Conservation (phyloP, 192 early-diverging fungal species). For the Haplosporangium gracile region DNA sequence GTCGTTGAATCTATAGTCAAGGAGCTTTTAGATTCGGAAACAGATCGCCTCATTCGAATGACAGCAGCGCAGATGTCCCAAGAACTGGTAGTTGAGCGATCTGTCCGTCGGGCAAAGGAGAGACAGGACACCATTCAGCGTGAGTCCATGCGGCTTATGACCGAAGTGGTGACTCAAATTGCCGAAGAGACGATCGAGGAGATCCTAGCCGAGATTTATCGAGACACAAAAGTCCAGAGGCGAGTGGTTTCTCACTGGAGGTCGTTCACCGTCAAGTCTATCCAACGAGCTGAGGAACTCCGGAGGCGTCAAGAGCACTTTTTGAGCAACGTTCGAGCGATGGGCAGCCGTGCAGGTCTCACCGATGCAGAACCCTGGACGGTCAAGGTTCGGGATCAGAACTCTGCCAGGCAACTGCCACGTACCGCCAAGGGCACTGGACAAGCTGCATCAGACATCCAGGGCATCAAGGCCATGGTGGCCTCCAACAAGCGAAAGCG, state of each 20-base stretch:
- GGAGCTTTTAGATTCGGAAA: conserved; percentile 20
- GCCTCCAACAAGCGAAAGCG: conserved; percentile 36
- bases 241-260: conserved; percentile 20
- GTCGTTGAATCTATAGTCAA: conserved; percentile 25
- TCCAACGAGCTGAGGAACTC: conserved; percentile 34
- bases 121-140: conserved; percentile 14
- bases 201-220: conserved; percentile 27
- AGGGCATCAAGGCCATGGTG: conserved; percentile 32
- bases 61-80: conserved; percentile 32
- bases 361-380: conserved; percentile 13
- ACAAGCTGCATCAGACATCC: background rate
- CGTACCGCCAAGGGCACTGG: background rate
- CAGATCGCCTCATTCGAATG: conserved; percentile 18
- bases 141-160: conserved; percentile 8
- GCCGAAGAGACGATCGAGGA: background rate
- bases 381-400: conserved; percentile 28
- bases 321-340: conserved; percentile 35
- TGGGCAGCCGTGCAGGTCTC: conserved; percentile 40
- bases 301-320: conserved; percentile 34
- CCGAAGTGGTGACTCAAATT: conserved; percentile 7
- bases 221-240: conserved; percentile 19
- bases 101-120: conserved; percentile 23
- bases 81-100: conserved; percentile 24
- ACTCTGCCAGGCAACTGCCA: background rate
- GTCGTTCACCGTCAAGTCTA: conserved; percentile 15